Evolutionary conservation across 768 basidiomycete genomes (phyloP).

Genomic region (Boletus coccyginus): DNA sequence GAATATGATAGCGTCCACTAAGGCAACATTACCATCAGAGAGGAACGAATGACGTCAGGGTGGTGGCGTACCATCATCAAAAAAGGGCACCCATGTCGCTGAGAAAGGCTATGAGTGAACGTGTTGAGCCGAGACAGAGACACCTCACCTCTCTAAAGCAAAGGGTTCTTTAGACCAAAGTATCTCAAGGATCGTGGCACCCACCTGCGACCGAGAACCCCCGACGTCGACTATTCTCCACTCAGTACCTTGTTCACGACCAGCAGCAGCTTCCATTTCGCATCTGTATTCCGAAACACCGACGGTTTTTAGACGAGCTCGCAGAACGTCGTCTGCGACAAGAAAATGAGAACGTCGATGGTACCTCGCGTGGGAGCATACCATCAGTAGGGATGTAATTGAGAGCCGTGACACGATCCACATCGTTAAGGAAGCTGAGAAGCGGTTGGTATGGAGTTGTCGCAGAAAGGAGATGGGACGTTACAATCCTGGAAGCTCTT

Average conservation of each 20-base stretch:
- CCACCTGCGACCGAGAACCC: slow-evolving; percentile 50
- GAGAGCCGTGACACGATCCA: slow-evolving; percentile 45
- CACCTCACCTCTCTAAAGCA: slow-evolving; percentile 34
- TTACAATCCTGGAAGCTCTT: slow-evolving; percentile 53
- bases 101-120: slow-evolving; percentile 11
- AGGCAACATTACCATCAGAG: not conserved
- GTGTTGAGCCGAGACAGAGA: not conserved
- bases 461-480: slow-evolving; percentile 3
- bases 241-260: slow-evolving; percentile 49
- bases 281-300: slow-evolving; percentile 83
- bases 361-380: slow-evolving; percentile 13
- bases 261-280: slow-evolving; percentile 64
- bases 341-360: slow-evolving; percentile 6
- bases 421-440: slow-evolving; percentile 46
- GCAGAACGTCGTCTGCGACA: slow-evolving; percentile 47
- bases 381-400: slow-evolving; percentile 49
- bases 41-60: not conserved
- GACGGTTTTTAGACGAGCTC: slow-evolving; percentile 57
- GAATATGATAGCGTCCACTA: slow-evolving; percentile 52
- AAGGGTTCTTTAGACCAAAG: slow-evolving; percentile 3
- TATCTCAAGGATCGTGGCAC: not conserved
- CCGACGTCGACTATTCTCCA: slow-evolving; percentile 57
- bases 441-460: not conserved
- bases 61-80: slow-evolving; percentile 43
- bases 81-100: slow-evolving; percentile 56